phyloP scores from a whole-genome alignment of 225 moss, liverwort and hornwort genomes.

The Ulota crispa region DNA sequence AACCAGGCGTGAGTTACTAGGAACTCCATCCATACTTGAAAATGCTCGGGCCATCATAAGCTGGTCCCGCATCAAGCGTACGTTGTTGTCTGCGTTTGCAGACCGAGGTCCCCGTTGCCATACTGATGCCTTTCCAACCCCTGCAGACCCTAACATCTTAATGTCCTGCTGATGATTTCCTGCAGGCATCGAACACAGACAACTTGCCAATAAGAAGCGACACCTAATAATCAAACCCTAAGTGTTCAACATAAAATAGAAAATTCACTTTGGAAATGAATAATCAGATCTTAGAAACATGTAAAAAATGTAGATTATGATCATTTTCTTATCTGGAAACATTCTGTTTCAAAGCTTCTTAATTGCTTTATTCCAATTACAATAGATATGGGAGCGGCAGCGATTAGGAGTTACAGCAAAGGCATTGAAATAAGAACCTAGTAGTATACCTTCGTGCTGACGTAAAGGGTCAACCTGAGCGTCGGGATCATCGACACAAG shows the following conservation, averaged over 20 bases:
- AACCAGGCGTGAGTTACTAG: conserved; percentile 34
- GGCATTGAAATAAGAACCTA: background rate
- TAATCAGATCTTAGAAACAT: background rate
- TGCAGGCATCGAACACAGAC: conserved; percentile 26
- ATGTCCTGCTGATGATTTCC: conserved; percentile 57
- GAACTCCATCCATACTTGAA: conserved; percentile 35
- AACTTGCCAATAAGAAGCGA: background rate
- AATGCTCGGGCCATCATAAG: conserved; percentile 52
- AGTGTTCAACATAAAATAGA: background rate
- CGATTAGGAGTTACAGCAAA: background rate
- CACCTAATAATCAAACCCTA: too few relatives aligned
- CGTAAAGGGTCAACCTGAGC: conserved; percentile 20
- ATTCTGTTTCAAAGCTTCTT: background rate
- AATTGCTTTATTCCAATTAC: background rate
- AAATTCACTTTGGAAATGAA: background rate
- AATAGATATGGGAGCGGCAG: background rate
- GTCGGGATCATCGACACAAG: conserved; percentile 27
- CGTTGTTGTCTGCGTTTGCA: conserved; percentile 48
- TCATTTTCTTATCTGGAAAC: too few relatives aligned
- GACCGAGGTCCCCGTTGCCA: conserved; percentile 52
- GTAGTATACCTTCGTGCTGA: conserved; percentile 5
- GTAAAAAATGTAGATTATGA: background rate
- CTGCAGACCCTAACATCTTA: conserved; percentile 41
- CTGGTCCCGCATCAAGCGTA: conserved; percentile 51
- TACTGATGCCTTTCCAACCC: conserved; percentile 28